Evolutionary conservation across 768 basidiomycete species (phyloP), one percentile per base, ranked within the genome.

Genomic region (Boletus rufocinnamomeus): DNA sequence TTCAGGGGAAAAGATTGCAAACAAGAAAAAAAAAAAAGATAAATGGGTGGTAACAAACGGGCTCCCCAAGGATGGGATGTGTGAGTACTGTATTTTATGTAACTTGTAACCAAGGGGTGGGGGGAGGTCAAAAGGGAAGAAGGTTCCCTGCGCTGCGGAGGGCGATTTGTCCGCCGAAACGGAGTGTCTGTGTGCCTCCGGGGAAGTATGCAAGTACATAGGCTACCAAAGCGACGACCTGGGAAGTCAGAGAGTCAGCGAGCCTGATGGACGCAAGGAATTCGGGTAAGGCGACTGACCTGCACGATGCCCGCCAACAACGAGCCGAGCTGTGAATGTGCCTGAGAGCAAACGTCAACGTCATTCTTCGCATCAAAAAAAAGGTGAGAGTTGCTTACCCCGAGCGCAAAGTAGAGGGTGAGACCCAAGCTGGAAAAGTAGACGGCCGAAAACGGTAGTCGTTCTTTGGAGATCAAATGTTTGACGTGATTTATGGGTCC

Each of bases 121-220:
- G 23, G 6, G 21, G 23, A 2, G 28, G 11, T 76, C 76, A 96
- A 67, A 93, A 77, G 11, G 95, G 94, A 32, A 97, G 77, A 8
- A 96, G 78, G 63, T 80, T 91, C 35, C 90, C 84, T 45, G 93
- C 93, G 8, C 95, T 89, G 38, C 94, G 86, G 23, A 97, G 75
- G 1, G 91, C 89, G 63, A 94, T 79, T 54, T 87, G 86, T 35
- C 86, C 85, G 7, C 93, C 93, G 66, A 94, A 81, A 23, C 88
- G 84, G 23, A 94, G 78, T 1, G 93, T 93, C 64, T 88, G 86
- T 30, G 81, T 82, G 30, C 89, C 96, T 11, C 92, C 95, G 21
- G 97, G 97, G 75, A 99, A 98, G 76, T 98, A 98, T 0, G 95
- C 95, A 19, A 94, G 80, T 8, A 98, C 82, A 69, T 99, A 99